Evolutionary conservation across 108 stramenopile species (phyloP), one percentile per base, ranked within the genome.

Genomic region (Pseudonitzschia pungens): DNA sequence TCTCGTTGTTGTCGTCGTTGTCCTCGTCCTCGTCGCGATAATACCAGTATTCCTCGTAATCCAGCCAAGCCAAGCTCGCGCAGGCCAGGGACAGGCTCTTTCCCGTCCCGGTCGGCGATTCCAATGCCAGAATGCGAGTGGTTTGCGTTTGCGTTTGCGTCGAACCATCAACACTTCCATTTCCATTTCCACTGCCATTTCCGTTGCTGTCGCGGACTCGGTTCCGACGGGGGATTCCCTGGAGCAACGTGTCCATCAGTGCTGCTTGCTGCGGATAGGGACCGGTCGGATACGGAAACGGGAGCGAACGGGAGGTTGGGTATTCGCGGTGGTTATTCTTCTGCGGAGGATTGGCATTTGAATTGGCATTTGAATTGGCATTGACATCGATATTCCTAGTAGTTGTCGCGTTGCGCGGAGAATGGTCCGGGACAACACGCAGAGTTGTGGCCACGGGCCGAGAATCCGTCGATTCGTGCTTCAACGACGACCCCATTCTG

Each of bases 41-140:
- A 28, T 56, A 14, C 58, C 32, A 18, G 45, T 48, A 48, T 78
- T 89, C 84, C 27, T 75, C 55, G 71, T 90, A 82, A 24, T 86
- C 67, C 29, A 94, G 69, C 93, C 93, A 94, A 0, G 88, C 85
- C 71, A 94, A 54, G 52, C 89, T 76, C 20, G 91, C 83, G 72
- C 90, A 92, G 9, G 91, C 93, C 77, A 94, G 71, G 20, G 85
- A 86, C 20, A 94, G 60, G 24, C 81, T 83, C 52, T 94, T 94
- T 2, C 93, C 93, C 3, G 93, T 94, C 22, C 93, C 93, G 12
- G 93, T 94, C 2, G 93, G 93, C 41, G 86, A 87, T 81, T 94
- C 93, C 44, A 94, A 67, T 75, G 89, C 81, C 36, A 90, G 69
- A 1, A 94, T 79, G 14, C 68, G 60, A 18, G 81, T 81, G 33